Evolutionary conservation across 1,284 basidiomycete genomes (phyloP).

Genomic region (Tilletia horrida): DNA sequence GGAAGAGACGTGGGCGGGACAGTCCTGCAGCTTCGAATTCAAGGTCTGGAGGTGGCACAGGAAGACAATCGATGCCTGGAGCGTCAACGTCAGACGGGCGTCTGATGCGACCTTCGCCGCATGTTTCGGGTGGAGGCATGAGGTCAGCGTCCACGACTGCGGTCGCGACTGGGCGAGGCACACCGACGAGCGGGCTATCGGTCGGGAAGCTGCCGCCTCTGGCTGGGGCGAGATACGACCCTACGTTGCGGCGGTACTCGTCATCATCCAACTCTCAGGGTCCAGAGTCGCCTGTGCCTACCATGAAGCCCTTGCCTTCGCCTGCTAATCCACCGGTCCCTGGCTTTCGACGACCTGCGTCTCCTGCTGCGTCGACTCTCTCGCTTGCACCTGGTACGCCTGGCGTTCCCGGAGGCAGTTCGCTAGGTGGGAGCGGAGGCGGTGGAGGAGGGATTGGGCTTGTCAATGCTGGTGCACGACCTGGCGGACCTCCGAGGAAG

Average conservation of each 20-base stretch:
- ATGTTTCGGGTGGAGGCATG: too few species aligned
- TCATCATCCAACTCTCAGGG: slow-evolving; percentile 8
- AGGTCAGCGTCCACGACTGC: too few species aligned
- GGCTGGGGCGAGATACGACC: background rate
- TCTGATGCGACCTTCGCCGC: too few species aligned
- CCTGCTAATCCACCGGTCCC: slow-evolving; percentile 12
- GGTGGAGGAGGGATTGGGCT: background rate
- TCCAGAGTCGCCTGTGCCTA: background rate
- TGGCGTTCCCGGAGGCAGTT: slow-evolving; percentile 24
- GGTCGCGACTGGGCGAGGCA: background rate
- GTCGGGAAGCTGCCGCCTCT: background rate
- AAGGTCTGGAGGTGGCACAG: too few species aligned
- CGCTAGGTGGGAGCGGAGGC: slow-evolving; percentile 27
- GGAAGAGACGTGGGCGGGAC: background rate
- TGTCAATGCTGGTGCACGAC: slow-evolving; percentile 27
- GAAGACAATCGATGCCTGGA: too few species aligned
- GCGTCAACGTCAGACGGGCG: too few species aligned
- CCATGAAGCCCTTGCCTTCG: background rate
- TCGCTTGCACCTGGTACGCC: slow-evolving; percentile 22
- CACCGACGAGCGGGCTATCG: background rate
- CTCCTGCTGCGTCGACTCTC: slow-evolving; percentile 27
- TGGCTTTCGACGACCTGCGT: slow-evolving; percentile 19
- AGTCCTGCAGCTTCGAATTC: background rate
- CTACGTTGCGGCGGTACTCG: background rate
- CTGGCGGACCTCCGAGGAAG: slow-evolving; percentile 39